phyloP scores from a whole-genome alignment of 2,329 filamentous ascomycete species.

The Fusarium sp. region DNA sequence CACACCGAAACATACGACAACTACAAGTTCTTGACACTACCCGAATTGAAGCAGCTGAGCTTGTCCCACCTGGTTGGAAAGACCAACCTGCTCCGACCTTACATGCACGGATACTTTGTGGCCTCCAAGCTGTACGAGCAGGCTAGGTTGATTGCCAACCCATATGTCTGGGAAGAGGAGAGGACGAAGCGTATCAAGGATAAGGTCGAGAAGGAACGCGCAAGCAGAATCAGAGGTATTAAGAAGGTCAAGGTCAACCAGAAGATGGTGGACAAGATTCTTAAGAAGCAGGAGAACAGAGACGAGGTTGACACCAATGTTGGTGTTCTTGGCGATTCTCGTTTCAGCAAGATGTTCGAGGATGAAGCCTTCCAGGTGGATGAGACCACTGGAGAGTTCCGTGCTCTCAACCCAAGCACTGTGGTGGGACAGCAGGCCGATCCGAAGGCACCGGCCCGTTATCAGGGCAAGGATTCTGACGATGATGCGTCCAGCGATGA shows the following conservation, averaged over 20 bases:
- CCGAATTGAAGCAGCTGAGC: constrained; percentile 87
- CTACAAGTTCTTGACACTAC: constrained; percentile 95
- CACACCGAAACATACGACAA: constrained; percentile 93
- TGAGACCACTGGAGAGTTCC: constrained; percentile 88
- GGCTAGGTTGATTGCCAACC: constrained; percentile 90
- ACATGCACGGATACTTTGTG: constrained; percentile 99
- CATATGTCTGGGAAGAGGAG: constrained; percentile 93
- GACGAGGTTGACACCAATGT: constrained; percentile 68
- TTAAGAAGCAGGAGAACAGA: constrained; percentile 72
- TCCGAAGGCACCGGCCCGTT: constrained; percentile 52
- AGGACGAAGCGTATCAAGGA: constrained; percentile 90
- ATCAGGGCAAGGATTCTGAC: constrained; percentile 56
- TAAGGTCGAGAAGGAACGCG: constrained; percentile 97
- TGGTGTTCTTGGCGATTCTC: constrained; percentile 82
- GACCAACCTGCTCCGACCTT: constrained; percentile 88
- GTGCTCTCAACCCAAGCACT: constrained; percentile 89
- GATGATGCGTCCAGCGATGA: constrained; percentile 60
- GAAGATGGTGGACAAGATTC: constrained; percentile 78
- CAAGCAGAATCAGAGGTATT: constrained; percentile 90
- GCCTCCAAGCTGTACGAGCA: constrained; percentile 96
- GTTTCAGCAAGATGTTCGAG: constrained; percentile 90
- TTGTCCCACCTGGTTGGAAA: constrained; percentile 90
- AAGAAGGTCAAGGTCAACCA: constrained; percentile 99
- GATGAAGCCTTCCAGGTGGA: constrained; percentile 94
- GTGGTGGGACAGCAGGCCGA: constrained; percentile 53